phyloP scores from a whole-genome alignment of 1,284 basidiomycete genomes.

The Cryptococcus sp. region DNA sequence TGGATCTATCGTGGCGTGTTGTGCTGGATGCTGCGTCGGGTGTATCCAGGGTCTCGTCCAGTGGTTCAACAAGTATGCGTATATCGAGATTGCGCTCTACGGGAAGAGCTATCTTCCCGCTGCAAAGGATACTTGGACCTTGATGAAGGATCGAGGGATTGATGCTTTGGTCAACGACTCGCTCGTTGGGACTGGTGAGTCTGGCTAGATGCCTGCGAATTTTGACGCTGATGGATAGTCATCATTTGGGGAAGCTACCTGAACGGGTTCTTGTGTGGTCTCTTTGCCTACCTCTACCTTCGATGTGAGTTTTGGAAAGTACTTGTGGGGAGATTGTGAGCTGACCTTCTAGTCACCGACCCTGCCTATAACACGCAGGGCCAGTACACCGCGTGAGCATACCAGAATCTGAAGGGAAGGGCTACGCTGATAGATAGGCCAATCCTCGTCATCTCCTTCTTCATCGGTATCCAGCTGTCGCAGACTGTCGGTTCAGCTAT shows the following conservation, averaged over 20 bases:
- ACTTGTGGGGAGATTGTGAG: constrained; percentile 4
- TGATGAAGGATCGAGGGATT: constrained; percentile 77
- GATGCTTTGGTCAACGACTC: constrained; percentile 81
- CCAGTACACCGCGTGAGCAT: constrained; percentile 59
- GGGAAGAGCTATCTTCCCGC: constrained; percentile 72
- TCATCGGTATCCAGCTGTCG: constrained; percentile 60
- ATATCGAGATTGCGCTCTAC: constrained; percentile 58
- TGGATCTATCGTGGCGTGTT: constrained; percentile 66
- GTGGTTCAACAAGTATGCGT: constrained; percentile 68
- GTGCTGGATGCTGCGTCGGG: constrained; percentile 70
- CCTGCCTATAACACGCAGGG: constrained; percentile 67
- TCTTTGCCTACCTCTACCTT: constrained; percentile 78
- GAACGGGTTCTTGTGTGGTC: constrained; percentile 67
- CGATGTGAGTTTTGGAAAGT: constrained; percentile 52
- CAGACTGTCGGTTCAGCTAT: constrained; percentile 33
- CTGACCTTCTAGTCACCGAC: constrained; percentile 49
- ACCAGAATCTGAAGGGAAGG: neutral
- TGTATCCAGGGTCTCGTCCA: constrained; percentile 65
- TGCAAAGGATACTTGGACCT: constrained; percentile 85
- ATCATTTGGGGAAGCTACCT: constrained; percentile 61
- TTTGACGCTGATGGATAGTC: constrained; percentile 41
- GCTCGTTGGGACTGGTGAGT: constrained; percentile 60
- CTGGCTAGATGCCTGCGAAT: neutral
- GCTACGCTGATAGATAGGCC: constrained; percentile 40
- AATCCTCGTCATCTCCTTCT: constrained; percentile 69